Base-by-base conservation (phyloP, 164 flowering plant genomes). In the Houttuynia cordata region DNA sequence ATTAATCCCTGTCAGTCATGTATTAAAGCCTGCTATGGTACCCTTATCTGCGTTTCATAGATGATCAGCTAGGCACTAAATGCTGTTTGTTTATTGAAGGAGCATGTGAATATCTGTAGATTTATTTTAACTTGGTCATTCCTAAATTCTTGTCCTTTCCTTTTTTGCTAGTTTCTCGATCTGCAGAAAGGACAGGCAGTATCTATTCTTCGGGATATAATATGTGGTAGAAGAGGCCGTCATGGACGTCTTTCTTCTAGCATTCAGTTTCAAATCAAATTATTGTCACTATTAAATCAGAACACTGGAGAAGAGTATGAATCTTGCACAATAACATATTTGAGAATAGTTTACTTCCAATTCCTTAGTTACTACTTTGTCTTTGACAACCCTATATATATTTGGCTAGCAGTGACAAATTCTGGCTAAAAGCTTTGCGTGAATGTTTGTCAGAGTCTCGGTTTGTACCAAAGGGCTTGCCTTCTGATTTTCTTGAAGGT, bases 171-270 rank as follows among this genome's bases (percentile, higher is more conserved):
- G 98, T 79, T 80, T 63, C 81, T 92, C 60, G 75, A 74, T 49
- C 8, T 92, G 60, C 79, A 67, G 73, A 76, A 82, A 75, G 91
- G 87, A 37, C 74, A 80, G 67, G 70, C 90, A 53, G 87, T 82
- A 73, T 67, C 70, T 56, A 61, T 89, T 39, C 73, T 92, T 60
- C 70, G 79, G 64, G 96, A 92, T 59, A 39, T 92, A 66, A 65
- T 65, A 4, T 61, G 64, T 59, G 83, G 84, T 10, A 65, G 82
- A 53, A 60, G 60, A 52, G 69, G 73, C 52, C 71, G 79, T 18
- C 70, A 68, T 19, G 80, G 75, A 24, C 74, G 67, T 47, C 63
- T 65, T 67, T 85, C 89, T 60, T 55, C 70, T 15, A 55, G 61
- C 39, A 69, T 71, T 63, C 81, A 75, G 68, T 75, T 92, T 66